Conservation (phyloP, 2,329 filamentous ascomycete species). For the Rutstroemia sp. region DNA sequence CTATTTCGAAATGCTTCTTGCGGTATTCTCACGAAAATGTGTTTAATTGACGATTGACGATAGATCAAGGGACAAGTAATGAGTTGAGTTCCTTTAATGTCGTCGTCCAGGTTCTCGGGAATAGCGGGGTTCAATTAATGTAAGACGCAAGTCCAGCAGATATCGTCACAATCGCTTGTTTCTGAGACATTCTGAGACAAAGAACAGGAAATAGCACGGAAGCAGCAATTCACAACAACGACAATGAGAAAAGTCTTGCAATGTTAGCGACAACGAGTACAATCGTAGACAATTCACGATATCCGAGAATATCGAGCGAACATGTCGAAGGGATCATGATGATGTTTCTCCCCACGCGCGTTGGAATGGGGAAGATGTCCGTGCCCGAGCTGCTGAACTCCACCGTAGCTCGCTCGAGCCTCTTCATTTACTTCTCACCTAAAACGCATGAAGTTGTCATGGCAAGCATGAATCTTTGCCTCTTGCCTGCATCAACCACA, state of each 20-base stretch:
- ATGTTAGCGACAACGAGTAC: background rate
- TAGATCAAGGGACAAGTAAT: background rate
- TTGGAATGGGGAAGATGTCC: background rate
- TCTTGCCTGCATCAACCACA: too few species aligned
- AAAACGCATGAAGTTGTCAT: too few species aligned
- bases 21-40: background rate
- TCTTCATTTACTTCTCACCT: conserved; percentile 2
- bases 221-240: background rate
- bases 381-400: background rate
- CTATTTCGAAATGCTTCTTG: background rate
- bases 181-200: conserved; percentile 9
- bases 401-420: background rate
- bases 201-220: background rate
- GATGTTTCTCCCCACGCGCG: background rate
- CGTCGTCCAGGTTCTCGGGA: background rate
- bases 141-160: background rate
- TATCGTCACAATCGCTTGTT: background rate
- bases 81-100: background rate
- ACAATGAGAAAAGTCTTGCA: background rate
- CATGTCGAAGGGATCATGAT: background rate
- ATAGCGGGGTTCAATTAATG: conserved; percentile 5
- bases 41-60: background rate
- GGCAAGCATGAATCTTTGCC: too few species aligned
- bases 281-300: background rate
- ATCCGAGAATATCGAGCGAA: background rate